Base-by-base conservation (phyloP, 768 basidiomycete genomes). In the Solioccasus polychromus region DNA sequence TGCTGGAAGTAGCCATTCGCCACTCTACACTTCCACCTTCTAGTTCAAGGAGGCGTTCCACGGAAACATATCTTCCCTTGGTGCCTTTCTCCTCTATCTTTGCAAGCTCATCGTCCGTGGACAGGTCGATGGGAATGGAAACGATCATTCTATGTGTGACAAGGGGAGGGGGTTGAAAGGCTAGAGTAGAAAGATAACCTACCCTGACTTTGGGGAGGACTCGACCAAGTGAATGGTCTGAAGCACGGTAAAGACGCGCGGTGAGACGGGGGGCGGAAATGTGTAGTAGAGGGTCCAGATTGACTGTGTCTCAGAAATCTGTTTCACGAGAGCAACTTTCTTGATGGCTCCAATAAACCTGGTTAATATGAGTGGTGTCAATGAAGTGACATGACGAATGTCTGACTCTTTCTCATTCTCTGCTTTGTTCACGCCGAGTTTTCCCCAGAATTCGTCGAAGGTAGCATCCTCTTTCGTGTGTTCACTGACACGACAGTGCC, bases 1-100 rank as follows among this genome's bases (percentile, higher is more conserved):
- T 79, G 53, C 82, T 83, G 20, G 83, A 82, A 2, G 85, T 86
- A 3, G 86, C 87, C 87, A 90, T 88, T 31, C 78, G 72, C 87
- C 87, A 90, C 63, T 88, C 85, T 11, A 79, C 77, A 38, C 65
- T 76, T 39, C 83, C 88, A 49, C 78, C 68, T 17, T 76, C 77
- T 31, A 82, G 74, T 61, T 85, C 83, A 34, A 68, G 63, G 42
- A 91, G 55, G 24, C 76, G 74, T 64, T 90, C 88, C 4, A 85
- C 80, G 53, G 80, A 79, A 30, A 77, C 80, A 58, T 89, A 89
- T 54, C 77, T 78, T 2, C 82, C 88, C 50, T 73, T 79, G 3
- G 78, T 77, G 7, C 77, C 83, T 43, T 77, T 79, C 54, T 79
- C 77, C 57, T 89, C 85, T 14, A 81, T 62, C 51, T 75, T 77